These are phyloP conservation scores for Plasmodium cynomolgi DNA, from an alignment of 169 alveolate genomes.

Conservation along the genomic window DNA sequence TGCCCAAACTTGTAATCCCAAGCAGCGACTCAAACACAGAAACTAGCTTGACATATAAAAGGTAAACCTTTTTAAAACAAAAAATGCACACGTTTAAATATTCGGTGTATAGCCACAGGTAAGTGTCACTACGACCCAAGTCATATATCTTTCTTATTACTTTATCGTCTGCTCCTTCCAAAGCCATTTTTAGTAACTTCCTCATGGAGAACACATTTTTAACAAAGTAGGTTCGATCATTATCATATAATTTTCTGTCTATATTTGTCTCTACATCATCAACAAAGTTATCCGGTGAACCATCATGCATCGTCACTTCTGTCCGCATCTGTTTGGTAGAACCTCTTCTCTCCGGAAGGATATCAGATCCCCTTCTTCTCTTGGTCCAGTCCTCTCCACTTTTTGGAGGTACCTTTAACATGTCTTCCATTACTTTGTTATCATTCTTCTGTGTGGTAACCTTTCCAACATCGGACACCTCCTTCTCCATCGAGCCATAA, in stretches of 20 bases:
- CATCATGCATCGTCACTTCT: not conserved
- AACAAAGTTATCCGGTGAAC: conserved; percentile 4
- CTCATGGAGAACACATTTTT: conserved; percentile 58
- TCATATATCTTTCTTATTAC: conserved; percentile 43
- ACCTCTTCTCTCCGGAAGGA: not conserved
- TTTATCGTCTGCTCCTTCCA: conserved; percentile 40
- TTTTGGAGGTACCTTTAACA: not conserved
- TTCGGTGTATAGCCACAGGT: conserved; percentile 54
- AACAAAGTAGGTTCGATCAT: conserved; percentile 33
- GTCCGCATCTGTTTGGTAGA: not conserved
- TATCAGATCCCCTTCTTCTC: not conserved
- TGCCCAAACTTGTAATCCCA: conserved; percentile 31
- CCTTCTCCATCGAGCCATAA: not conserved
- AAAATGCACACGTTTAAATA: conserved; percentile 60
- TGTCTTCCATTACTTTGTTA: not conserved
- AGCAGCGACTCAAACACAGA: conserved; percentile 41
- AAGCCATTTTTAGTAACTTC: conserved; percentile 51
- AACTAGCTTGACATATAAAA: conserved; percentile 31
- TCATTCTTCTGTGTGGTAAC: not conserved
- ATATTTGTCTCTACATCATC: conserved; percentile 50
- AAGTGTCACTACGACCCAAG: conserved; percentile 65
- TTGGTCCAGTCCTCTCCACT: not conserved
- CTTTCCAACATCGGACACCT: not conserved
- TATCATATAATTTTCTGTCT: conserved; percentile 18
- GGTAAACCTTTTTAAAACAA: conserved; percentile 29